Evolutionary conservation across 1,284 basidiomycete species (phyloP).

Genomic region (Ustilago curta): DNA sequence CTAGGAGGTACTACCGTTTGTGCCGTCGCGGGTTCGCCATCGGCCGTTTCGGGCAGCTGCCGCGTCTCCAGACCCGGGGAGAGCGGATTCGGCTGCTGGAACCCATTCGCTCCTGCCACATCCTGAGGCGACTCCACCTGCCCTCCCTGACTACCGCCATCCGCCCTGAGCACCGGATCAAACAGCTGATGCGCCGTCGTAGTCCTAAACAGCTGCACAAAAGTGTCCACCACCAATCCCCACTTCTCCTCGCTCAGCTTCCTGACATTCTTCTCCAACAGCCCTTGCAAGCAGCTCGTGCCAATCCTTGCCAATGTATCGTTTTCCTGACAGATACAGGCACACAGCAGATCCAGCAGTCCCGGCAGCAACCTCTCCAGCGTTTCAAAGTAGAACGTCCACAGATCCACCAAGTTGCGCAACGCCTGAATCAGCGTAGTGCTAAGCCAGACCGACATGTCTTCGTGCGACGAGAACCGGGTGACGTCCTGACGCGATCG

Average conservation of each 20-base stretch:
- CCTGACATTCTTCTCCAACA: slow-evolving; percentile 91
- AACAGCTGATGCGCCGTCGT: slow-evolving; percentile 98
- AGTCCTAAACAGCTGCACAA: slow-evolving; percentile 93
- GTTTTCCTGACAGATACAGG: slow-evolving; percentile 92
- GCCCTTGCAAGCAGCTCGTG: slow-evolving; percentile 95
- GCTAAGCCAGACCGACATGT: slow-evolving; percentile 99
- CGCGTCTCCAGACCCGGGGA: slow-evolving; percentile 50
- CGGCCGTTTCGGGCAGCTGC: slow-evolving; percentile 4
- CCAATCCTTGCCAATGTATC: slow-evolving; percentile 98
- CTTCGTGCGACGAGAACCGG: slow-evolving; percentile 93
- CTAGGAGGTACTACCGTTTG: background rate
- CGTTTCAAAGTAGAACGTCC: slow-evolving; percentile 94
- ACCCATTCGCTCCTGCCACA: slow-evolving; percentile 10
- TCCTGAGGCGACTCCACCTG: slow-evolving; percentile 27
- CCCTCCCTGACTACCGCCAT: slow-evolving; percentile 74
- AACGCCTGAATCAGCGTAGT: slow-evolving; percentile 99
- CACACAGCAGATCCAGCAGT: slow-evolving; percentile 89
- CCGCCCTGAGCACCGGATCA: slow-evolving; percentile 79
- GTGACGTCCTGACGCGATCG: slow-evolving; percentile 84
- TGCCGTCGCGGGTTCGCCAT: background rate
- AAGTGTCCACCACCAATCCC: slow-evolving; percentile 92
- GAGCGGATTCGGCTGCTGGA: slow-evolving; percentile 30
- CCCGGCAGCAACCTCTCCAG: slow-evolving; percentile 91
- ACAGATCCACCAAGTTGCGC: slow-evolving; percentile 93
- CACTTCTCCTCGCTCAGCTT: slow-evolving; percentile 87